A percentile compares a stretch with the other conserved stretches of the same genome.
Evolutionary conservation across 1,284 basidiomycete species (phyloP).

Genomic region (Sphaerobolus stellatus): DNA sequence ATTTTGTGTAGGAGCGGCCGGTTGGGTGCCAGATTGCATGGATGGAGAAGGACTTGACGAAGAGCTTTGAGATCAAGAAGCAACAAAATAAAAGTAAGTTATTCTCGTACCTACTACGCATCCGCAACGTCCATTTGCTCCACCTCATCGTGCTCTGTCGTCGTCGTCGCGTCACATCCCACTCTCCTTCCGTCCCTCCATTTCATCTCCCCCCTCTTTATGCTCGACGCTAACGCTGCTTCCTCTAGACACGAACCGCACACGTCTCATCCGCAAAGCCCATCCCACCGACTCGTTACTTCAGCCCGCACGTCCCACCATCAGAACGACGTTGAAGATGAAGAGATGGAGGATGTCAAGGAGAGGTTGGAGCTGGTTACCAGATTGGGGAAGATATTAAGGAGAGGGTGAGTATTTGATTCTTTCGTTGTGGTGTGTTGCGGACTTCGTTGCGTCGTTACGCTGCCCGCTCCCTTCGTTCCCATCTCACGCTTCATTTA

Average conservation of each 20-base stretch:
- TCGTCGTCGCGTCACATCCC: no score
- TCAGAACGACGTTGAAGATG: constrained; percentile 78
- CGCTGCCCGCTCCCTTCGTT: no score
- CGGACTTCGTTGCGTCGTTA: no score
- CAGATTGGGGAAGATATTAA: constrained; percentile 99
- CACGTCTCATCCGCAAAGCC: constrained; percentile 86
- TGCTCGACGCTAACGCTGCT: constrained; percentile 2
- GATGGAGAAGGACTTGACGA: constrained; percentile 98
- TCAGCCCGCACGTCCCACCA: constrained; percentile 76
- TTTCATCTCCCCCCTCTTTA: no score
- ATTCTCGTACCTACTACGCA: no score
- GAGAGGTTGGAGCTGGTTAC: constrained; percentile 96
- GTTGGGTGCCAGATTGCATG: constrained; percentile 90
- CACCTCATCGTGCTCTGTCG: no score
- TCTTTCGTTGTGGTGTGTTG: no score
- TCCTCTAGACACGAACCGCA: constrained; percentile 79
- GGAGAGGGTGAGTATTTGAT: constrained; percentile 83
- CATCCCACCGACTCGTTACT: constrained; percentile 91
- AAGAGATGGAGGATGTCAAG: constrained; percentile 87
- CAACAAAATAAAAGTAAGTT: constrained; percentile 94
- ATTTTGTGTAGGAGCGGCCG: constrained; percentile 94
- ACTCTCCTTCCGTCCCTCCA: no score
- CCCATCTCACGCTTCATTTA: no score
- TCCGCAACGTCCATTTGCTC: no score
- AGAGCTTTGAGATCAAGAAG: constrained; percentile 98